Percentiles rank a stretch among this genome's conserved stretches.
Conservation (phyloP, 495 filamentous ascomycete species). For the Hypoxylon cercidicola region DNA sequence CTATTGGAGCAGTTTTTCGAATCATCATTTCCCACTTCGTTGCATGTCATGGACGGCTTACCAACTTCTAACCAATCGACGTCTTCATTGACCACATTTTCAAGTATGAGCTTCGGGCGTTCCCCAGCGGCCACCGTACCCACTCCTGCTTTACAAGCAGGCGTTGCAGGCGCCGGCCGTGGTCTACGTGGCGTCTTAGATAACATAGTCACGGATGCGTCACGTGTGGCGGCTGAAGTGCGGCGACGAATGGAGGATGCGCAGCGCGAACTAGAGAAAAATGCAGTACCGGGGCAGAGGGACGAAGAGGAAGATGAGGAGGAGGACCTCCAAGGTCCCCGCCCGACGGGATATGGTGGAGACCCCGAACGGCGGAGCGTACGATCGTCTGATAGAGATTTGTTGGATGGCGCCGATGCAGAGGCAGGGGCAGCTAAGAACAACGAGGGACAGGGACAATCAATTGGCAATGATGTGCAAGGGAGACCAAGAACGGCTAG, state of each 20-base stretch:
- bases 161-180: constrained; percentile 68
- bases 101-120: constrained; percentile 68
- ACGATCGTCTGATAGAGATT: constrained; percentile 76
- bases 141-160: constrained; percentile 49
- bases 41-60: constrained; percentile 63
- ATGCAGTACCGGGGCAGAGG: constrained; percentile 68
- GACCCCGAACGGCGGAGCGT: constrained; percentile 68
- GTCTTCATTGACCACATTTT: constrained; percentile 81
- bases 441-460: constrained; percentile 36
- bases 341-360: constrained; percentile 40
- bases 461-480: constrained; percentile 27
- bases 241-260: constrained; percentile 92
- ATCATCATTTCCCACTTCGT: constrained; percentile 74
- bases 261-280: constrained; percentile 84
- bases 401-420: constrained; percentile 83
- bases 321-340: constrained; percentile 64
- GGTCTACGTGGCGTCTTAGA: constrained; percentile 92
- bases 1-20: constrained; percentile 97
- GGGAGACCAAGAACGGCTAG: constrained; percentile 42
- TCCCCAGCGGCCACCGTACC: constrained; percentile 45
- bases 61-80: constrained; percentile 52
- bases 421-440: constrained; percentile 60
- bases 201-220: constrained; percentile 96
- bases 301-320: constrained; percentile 82
- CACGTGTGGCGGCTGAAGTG: constrained; percentile 93